Evolutionary conservation across 2,329 filamentous ascomycete genomes (phyloP).

Genomic region (Colletotrichum sp.): DNA sequence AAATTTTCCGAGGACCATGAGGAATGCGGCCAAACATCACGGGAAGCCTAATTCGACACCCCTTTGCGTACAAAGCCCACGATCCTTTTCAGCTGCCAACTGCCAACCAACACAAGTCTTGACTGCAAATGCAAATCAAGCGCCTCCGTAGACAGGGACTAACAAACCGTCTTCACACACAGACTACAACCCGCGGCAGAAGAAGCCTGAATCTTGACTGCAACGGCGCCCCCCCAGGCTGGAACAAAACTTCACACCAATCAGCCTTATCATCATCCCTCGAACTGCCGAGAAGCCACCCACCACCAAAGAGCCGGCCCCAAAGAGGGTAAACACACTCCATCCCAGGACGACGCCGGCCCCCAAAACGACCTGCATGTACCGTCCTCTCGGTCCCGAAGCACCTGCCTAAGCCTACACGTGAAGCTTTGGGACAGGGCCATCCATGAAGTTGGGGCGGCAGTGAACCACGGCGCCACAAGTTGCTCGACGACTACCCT

Average conservation of each 20-base stretch:
- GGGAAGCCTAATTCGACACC: neutral
- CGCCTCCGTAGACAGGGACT: neutral
- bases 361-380: neutral
- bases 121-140: neutral
- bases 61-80: neutral
- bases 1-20: neutral
- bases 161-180: neutral
- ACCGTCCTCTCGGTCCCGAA: neutral
- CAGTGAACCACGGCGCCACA: constrained; percentile 15
- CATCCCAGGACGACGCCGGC: neutral
- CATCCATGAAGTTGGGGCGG: neutral
- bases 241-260: neutral
- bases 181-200: neutral
- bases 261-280: constrained; percentile 5
- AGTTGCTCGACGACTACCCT: neutral
- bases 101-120: neutral
- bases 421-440: neutral
- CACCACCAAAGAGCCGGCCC: neutral
- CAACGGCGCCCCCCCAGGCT: neutral
- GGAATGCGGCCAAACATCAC: neutral
- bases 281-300: constrained; percentile 15
- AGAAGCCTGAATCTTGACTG: neutral
- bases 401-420: neutral
- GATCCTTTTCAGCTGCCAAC: neutral
- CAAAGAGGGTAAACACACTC: neutral